These are phyloP conservation scores for Spathaspora hagerdaliae DNA, from an alignment of 805 yeast species.

Conservation along the genomic window DNA sequence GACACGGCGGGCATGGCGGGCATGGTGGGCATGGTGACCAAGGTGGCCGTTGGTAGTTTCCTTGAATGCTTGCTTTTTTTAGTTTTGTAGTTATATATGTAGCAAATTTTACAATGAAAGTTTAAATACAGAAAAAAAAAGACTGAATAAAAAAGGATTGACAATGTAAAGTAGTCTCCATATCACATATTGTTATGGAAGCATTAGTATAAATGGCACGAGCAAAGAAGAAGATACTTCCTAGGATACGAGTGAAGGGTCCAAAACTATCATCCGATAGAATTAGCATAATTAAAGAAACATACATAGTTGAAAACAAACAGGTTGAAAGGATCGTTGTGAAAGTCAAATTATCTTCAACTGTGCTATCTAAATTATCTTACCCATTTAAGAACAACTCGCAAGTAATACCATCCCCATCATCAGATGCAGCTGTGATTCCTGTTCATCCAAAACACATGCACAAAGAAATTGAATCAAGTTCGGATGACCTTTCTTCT, in stretches of 20 bases:
- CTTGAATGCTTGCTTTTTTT: no score
- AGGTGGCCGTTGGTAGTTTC: not conserved
- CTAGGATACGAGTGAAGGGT: constrained; percentile 6
- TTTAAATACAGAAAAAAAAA: no score
- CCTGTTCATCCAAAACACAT: no score
- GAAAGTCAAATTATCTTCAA: not conserved
- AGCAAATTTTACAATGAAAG: no score
- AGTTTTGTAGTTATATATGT: no score
- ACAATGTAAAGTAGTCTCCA: no score
- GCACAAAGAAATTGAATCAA: no score
- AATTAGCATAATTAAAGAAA: constrained; percentile 3
- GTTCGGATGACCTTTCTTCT: constrained; percentile 11
- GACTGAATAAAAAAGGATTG: no score
- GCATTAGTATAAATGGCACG: no score
- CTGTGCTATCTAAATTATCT: not conserved
- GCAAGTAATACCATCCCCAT: no score
- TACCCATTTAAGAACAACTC: not conserved
- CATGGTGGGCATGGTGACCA: not conserved
- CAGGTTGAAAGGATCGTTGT: not conserved
- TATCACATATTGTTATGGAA: no score
- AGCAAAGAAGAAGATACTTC: not conserved
- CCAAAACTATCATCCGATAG: constrained; percentile 6
- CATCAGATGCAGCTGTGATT: no score
- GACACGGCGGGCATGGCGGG: not conserved
- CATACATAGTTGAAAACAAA: not conserved